phyloP scores from a whole-genome alignment of 768 basidiomycete species.

The Psilocybe cyanescens region DNA sequence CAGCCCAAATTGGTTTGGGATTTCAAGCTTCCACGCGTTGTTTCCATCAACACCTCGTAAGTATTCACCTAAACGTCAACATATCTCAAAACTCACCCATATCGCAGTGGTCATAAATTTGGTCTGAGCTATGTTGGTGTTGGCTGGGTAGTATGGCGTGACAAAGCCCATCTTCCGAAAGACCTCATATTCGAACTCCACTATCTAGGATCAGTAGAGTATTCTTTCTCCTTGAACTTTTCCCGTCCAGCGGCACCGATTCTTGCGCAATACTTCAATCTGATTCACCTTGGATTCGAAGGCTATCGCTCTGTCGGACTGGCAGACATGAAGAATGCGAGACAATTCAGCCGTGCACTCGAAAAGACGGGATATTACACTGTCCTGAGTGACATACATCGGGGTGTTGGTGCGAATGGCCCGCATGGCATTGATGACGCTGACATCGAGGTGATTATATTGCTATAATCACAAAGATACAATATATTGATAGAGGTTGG shows the following conservation, averaged over 20 bases:
- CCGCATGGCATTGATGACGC: conserved; percentile 48
- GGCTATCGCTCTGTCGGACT: conserved; percentile 55
- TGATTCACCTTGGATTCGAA: conserved; percentile 61
- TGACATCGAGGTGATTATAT: conserved; percentile 54
- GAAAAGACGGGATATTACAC: conserved; percentile 58
- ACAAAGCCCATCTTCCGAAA: conserved; percentile 65
- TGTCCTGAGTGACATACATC: conserved; percentile 62
- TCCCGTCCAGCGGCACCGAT: conserved; percentile 67
- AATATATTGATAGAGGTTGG: conserved; percentile 17
- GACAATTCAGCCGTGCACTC: conserved; percentile 63
- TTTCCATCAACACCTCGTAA: conserved; percentile 60
- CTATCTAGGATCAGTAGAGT: conserved; percentile 64
- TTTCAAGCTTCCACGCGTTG: conserved; percentile 65
- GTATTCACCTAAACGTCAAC: conserved; percentile 27
- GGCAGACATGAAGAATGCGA: conserved; percentile 62
- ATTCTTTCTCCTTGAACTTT: conserved; percentile 74
- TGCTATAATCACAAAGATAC: conserved; percentile 4
- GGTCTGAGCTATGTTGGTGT: conserved; percentile 59
- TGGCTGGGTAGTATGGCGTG: conserved; percentile 75
- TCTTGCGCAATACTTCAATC: conserved; percentile 67
- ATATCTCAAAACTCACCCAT: conserved; percentile 36
- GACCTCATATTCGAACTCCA: conserved; percentile 75
- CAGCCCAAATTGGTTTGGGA: conserved; percentile 66
- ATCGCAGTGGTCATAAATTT: conserved; percentile 66
- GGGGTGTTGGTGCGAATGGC: conserved; percentile 33